Base-by-base conservation (phyloP, 2,329 filamentous ascomycete species). In the Penicillium vulpinum region DNA sequence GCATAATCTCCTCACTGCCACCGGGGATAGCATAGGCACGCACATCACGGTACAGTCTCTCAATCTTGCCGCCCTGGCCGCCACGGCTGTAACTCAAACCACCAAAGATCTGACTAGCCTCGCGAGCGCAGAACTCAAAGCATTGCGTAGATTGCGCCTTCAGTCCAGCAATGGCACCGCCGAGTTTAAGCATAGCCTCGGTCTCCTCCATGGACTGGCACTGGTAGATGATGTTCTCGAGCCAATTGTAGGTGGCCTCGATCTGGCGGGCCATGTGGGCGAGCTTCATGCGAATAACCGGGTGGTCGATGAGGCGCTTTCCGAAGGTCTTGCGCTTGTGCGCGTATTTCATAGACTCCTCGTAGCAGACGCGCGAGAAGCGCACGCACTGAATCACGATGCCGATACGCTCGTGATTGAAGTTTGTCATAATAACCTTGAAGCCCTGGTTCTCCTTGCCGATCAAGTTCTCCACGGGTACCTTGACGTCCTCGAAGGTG, bases 371-470 rank as follows among this genome's bases (percentile, higher is more conserved):
- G 65, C 94, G 92, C 41, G 90, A 88, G 85, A 99, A 97, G 70
- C 94, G 92, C 63, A 97, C 77, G 70, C 88, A 96, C 79, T 99
- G 94, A 80, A 97, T 97, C 79, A 97, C 92, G 77, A 99, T 97
- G 61, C 94, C 94, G 67, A 99, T 92, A 62, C 94, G 91, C 81
- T 99, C 94, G 83, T 97, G 94, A 85, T 97, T 97, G 83, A 97
- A 97, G 84, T 97, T 97, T 74, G 91, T 97, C 93, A 97, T 97
- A 82, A 99, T 93, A 73, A 86, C 85, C 79, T 92, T 91, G 86
- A 99, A 99, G 38, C 94, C 94, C 75, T 96, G 89, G 83, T 99
- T 96, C 81, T 96, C 88, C 82, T 97, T 97, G 78, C 94, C 94
- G 59, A 99, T 88, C 68, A 99, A 77, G 81, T 99, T 97, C 84